phyloP scores from a whole-genome alignment of 2,329 filamentous ascomycete species.

The Cladosporium velox region DNA sequence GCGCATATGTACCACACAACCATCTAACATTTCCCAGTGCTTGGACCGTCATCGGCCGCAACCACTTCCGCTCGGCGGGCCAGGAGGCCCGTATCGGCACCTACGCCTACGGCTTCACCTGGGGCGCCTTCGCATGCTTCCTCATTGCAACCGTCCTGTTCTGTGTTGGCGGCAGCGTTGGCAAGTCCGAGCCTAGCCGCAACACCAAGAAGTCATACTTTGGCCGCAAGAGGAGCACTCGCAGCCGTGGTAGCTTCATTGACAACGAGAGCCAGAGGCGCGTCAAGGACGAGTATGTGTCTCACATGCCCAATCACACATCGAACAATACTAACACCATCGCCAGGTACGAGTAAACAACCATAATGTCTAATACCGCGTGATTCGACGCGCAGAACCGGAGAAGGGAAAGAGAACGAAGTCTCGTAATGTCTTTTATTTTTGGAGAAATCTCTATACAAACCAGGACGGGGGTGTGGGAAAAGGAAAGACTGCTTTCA shows the following conservation, averaged over 20 bases:
- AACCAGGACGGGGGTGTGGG: neutral
- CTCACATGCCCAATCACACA: neutral
- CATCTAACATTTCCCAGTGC: slow-evolving; percentile 48
- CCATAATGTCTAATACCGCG: slow-evolving; percentile 15
- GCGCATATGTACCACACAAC: neutral
- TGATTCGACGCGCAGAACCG: neutral
- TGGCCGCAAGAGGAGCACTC: slow-evolving; percentile 54
- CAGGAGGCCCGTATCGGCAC: slow-evolving; percentile 62
- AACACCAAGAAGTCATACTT: slow-evolving; percentile 44
- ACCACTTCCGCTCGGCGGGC: slow-evolving; percentile 61
- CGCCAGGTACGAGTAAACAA: slow-evolving; percentile 19
- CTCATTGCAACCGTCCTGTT: slow-evolving; percentile 69
- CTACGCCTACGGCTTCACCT: slow-evolving; percentile 75
- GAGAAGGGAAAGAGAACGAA: neutral
- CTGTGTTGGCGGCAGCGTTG: slow-evolving; percentile 59
- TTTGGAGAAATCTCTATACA: slow-evolving; percentile 5
- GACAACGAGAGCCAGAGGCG: slow-evolving; percentile 59
- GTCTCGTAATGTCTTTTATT: slow-evolving; percentile 18
- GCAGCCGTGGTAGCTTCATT: slow-evolving; percentile 54
- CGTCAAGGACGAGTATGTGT: slow-evolving; percentile 70
- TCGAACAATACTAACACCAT: neutral
- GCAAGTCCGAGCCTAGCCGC: slow-evolving; percentile 44
- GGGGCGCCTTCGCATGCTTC: slow-evolving; percentile 68
- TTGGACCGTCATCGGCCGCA: slow-evolving; percentile 69
- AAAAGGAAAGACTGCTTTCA: neutral